Evolutionary conservation across 805 yeast species (phyloP).

Genomic region (Kodamaea kaohsiungensis): DNA sequence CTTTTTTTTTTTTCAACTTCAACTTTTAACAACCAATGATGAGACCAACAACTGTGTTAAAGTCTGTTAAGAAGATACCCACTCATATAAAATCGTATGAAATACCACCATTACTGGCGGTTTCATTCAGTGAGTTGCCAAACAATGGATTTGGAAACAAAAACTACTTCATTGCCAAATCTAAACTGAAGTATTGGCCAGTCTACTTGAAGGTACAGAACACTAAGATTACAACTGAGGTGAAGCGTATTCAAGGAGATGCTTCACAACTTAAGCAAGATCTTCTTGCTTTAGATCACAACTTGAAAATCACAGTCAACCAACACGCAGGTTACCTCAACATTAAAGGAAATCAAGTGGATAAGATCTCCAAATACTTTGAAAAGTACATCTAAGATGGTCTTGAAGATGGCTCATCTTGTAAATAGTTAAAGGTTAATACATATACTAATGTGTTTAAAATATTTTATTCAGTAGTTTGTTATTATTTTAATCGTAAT

Average conservation of each 20-base stretch:
- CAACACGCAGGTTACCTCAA: slow-evolving; percentile 36
- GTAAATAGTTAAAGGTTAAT: slow-evolving; percentile 4
- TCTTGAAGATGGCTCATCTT: not conserved
- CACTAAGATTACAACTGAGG: slow-evolving; percentile 68
- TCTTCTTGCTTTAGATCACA: slow-evolving; percentile 51
- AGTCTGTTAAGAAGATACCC: slow-evolving; percentile 2
- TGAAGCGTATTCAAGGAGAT: slow-evolving; percentile 72
- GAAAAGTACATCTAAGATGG: slow-evolving; percentile 13
- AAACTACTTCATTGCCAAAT: slow-evolving; percentile 48
- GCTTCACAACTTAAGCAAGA: slow-evolving; percentile 65
- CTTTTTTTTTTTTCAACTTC: slow-evolving; percentile 5
- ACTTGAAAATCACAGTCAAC: slow-evolving; percentile 44
- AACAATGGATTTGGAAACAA: slow-evolving; percentile 37
- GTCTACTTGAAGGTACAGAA: slow-evolving; percentile 71
- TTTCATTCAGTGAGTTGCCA: slow-evolving; percentile 25
- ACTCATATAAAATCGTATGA: slow-evolving; percentile 19
- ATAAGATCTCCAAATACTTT: slow-evolving; percentile 29
- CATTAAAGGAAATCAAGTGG: slow-evolving; percentile 41
- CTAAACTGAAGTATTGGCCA: slow-evolving; percentile 73
- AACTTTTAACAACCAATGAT: slow-evolving; percentile 4
- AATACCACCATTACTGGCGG: slow-evolving; percentile 31
- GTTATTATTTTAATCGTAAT: too few relatives aligned
- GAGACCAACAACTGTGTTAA: slow-evolving; percentile 8
- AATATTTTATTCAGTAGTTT: not conserved
- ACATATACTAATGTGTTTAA: not conserved